These are phyloP conservation scores for Syzygium aromaticum DNA, from an alignment of 345 rosid genomes.

Conservation along the genomic window DNA sequence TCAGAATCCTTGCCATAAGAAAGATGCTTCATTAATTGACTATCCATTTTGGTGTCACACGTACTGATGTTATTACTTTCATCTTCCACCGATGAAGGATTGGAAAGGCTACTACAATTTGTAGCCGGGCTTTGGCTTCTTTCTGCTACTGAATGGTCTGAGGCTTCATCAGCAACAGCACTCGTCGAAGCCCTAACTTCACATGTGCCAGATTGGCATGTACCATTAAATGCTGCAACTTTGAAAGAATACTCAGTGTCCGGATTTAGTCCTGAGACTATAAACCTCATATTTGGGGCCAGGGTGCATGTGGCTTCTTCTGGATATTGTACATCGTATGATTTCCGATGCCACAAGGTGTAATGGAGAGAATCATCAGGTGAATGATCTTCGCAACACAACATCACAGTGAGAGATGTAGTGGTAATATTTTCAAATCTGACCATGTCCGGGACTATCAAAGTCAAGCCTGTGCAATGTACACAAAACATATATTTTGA, in stretches of 20 bases:
- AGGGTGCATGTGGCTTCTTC: slow-evolving; percentile 65
- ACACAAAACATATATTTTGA: background rate
- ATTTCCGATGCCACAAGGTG: slow-evolving; percentile 76
- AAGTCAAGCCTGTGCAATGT: slow-evolving; percentile 19
- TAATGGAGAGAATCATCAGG: slow-evolving; percentile 34
- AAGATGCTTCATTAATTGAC: slow-evolving; percentile 35
- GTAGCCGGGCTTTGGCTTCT: slow-evolving; percentile 94
- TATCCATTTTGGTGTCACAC: slow-evolving; percentile 28
- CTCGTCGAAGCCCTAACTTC: slow-evolving; percentile 42
- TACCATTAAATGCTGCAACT: slow-evolving; percentile 43
- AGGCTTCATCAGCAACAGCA: slow-evolving; percentile 26
- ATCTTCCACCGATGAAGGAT: slow-evolving; percentile 80
- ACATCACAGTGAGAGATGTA: slow-evolving; percentile 56
- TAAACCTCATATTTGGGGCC: slow-evolving; percentile 51
- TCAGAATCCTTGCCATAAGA: slow-evolving; percentile 24
- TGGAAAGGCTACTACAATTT: slow-evolving; percentile 80
- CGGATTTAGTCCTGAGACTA: slow-evolving; percentile 55
- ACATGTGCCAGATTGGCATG: slow-evolving; percentile 31
- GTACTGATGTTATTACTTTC: slow-evolving; percentile 55
- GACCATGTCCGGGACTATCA: slow-evolving; percentile 25
- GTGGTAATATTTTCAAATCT: slow-evolving; percentile 57
- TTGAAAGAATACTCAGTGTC: slow-evolving; percentile 63
- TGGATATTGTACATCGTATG: slow-evolving; percentile 37
- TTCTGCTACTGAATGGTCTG: slow-evolving; percentile 35
- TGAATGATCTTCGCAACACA: slow-evolving; percentile 35